Evolutionary conservation across 106 monocot species (phyloP).

Genomic region (Iris macrosiphon): DNA sequence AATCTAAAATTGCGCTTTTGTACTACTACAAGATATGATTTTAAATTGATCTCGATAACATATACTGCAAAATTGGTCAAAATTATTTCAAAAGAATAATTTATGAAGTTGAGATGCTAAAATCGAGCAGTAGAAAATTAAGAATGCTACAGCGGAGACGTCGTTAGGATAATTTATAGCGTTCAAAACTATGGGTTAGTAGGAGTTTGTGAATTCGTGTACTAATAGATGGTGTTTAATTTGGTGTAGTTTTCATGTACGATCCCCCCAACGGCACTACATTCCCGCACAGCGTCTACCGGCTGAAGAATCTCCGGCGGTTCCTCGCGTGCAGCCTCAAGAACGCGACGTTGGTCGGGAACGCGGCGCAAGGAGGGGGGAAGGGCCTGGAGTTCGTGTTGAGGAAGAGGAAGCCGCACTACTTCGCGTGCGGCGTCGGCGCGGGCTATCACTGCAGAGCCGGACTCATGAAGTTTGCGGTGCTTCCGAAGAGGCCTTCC

Average conservation of each 20-base stretch:
- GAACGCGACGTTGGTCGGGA: conserved; percentile 36
- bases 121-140: no score
- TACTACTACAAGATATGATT: no score
- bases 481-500: conserved; percentile 25
- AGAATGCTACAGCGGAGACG: no score
- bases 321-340: conserved; percentile 39
- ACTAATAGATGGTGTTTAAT: no score
- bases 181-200: no score
- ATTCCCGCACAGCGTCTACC: conserved; percentile 48
- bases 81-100: no score
- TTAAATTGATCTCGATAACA: no score
- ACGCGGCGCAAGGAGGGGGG: conserved; percentile 38
- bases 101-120: no score
- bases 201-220: no score
- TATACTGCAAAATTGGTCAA: no score
- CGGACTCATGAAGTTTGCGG: conserved; percentile 61
- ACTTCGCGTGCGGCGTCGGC: conserved; percentile 52
- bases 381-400: conserved; percentile 45
- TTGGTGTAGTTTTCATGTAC: conserved; percentile 66
- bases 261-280: conserved; percentile 51
- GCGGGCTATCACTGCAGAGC: conserved; percentile 45
- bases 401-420: conserved; percentile 45
- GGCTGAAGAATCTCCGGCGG: conserved; percentile 26
- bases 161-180: no score
- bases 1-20: no score